Evolutionary conservation across 2,329 filamentous ascomycete species (phyloP).

Genomic region (Daldinia sp.): DNA sequence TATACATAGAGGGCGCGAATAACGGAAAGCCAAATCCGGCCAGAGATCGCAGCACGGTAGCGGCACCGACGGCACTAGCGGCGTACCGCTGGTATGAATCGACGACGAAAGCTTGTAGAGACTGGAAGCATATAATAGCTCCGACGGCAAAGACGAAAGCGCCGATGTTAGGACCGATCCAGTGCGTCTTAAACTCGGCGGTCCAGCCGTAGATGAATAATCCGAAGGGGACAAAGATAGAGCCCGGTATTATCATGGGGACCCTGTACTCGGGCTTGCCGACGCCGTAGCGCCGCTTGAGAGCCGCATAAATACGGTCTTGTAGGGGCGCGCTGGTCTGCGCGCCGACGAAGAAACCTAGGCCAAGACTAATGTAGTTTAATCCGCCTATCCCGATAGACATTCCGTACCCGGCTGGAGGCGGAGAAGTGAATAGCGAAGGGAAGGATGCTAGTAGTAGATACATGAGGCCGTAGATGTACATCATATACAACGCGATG

Average conservation of each 20-base stretch:
- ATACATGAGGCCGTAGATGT: constrained; percentile 65
- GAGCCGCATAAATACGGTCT: constrained; percentile 59
- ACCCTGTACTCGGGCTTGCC: constrained; percentile 58
- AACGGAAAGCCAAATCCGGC: constrained; percentile 66
- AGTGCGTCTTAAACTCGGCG: constrained; percentile 57
- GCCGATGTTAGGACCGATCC: constrained; percentile 62
- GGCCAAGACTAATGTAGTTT: constrained; percentile 54
- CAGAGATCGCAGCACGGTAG: constrained; percentile 60
- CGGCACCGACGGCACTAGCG: constrained; percentile 60
- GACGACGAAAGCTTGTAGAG: constrained; percentile 61
- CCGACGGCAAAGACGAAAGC: constrained; percentile 55
- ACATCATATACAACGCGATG: constrained; percentile 65
- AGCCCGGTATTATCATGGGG: constrained; percentile 57
- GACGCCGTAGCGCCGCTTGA: constrained; percentile 57
- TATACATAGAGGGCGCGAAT: constrained; percentile 62
- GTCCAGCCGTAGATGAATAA: constrained; percentile 62
- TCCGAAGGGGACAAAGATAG: constrained; percentile 58
- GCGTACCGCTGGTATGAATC: constrained; percentile 62
- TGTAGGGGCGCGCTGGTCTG: constrained; percentile 58
- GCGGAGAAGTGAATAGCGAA: constrained; percentile 56
- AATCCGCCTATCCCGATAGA: constrained; percentile 52
- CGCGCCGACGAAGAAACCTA: constrained; percentile 55
- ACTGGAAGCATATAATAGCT: constrained; percentile 58
- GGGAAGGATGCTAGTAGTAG: constrained; percentile 63
- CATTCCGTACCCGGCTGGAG: constrained; percentile 51